phyloP scores from a whole-genome alignment of 1,284 basidiomycete species.

The Volvariella volvacea region DNA sequence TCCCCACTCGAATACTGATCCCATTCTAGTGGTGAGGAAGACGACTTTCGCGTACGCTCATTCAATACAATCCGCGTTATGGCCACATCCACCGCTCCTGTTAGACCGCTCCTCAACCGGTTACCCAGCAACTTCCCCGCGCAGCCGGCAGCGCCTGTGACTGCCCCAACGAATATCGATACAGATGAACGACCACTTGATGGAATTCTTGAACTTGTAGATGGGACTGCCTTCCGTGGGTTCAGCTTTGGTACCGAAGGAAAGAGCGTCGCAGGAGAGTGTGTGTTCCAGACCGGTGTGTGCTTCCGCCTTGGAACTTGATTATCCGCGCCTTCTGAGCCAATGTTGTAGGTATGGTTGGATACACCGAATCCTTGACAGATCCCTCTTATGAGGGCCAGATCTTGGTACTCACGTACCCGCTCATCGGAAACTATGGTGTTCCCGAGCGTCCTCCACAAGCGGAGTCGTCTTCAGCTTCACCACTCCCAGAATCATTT shows the following conservation, averaged over 20 bases:
- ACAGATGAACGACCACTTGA: constrained; percentile 30
- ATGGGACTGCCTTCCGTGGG: constrained; percentile 86
- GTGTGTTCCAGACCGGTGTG: constrained; percentile 99
- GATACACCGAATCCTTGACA: constrained; percentile 97
- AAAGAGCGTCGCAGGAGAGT: constrained; percentile 94
- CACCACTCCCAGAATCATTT: constrained; percentile 68
- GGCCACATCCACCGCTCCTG: constrained; percentile 19
- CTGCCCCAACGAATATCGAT: constrained; percentile 32
- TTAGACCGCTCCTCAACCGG: constrained; percentile 41
- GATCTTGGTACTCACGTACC: constrained; percentile 97
- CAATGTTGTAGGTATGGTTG: constrained; percentile 82
- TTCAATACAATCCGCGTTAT: constrained; percentile 18
- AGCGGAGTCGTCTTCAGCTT: constrained; percentile 29
- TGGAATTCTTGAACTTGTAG: constrained; percentile 84
- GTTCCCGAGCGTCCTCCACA: constrained; percentile 74
- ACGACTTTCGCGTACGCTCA: constrained; percentile 22
- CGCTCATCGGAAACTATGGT: constrained; percentile 96
- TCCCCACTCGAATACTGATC: constrained; percentile 31
- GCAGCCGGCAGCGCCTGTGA: constrained; percentile 47
- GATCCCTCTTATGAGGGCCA: constrained; percentile 99
- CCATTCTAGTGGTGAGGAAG: constrained; percentile 53
- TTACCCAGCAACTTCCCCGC: constrained; percentile 34
- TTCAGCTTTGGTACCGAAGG: constrained; percentile 90
- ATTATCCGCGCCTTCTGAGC: constrained; percentile 3
- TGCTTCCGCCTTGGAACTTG: constrained; percentile 11